Conservation (phyloP, 768 basidiomycete genomes). For the Lactarius akahatsu region DNA sequence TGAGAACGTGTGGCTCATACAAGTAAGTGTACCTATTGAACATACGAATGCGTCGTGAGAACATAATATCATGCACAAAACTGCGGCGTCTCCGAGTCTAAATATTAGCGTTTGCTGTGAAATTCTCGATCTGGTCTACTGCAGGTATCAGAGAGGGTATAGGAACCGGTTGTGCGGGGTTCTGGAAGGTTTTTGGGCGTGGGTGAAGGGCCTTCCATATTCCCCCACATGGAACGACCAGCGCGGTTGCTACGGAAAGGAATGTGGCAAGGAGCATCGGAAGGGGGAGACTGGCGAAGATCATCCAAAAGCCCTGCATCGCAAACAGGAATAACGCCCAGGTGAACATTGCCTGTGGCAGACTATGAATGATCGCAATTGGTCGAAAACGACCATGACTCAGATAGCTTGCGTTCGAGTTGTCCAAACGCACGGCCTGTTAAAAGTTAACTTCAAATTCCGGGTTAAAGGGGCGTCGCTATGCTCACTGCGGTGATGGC, state of each 20-base stretch:
- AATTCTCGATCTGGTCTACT: not conserved
- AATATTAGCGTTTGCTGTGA: not conserved
- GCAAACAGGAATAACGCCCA: constrained; percentile 18
- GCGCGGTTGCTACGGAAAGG: not conserved
- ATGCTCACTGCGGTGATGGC: not conserved
- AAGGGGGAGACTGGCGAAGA: not conserved
- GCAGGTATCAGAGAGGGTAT: not conserved
- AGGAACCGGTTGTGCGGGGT: not conserved
- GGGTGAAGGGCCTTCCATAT: constrained; percentile 13
- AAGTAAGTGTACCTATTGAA: not conserved
- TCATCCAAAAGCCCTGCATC: constrained; percentile 20
- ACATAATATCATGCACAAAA: not conserved
- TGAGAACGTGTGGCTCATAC: not conserved
- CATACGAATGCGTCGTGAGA: not conserved
- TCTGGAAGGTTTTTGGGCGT: not conserved
- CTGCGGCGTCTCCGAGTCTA: not conserved
- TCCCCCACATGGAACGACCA: not conserved
- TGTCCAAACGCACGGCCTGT: constrained; percentile 3
- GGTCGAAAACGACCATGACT: not conserved
- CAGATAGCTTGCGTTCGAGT: not conserved
- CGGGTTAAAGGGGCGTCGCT: not conserved
- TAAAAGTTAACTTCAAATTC: not conserved
- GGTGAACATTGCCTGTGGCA: constrained; percentile 6
- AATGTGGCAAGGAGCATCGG: not conserved
- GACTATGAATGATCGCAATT: constrained; percentile 17